Base-by-base conservation (phyloP, 2,329 filamentous ascomycete species). In the Leptographium procerum region DNA sequence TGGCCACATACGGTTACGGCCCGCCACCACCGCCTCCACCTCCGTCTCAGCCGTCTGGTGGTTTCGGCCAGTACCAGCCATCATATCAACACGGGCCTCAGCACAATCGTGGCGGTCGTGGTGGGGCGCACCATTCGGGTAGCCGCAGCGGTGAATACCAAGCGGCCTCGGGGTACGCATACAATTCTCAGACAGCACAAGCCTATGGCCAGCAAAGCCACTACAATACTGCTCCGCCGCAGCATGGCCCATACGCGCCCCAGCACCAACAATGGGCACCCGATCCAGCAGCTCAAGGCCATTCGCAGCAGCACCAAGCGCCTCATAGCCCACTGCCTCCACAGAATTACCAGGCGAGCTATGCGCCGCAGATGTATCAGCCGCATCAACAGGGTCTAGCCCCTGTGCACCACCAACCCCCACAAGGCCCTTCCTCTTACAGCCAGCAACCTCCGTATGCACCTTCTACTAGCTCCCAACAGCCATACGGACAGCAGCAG, bases 331-430 rank as follows among this genome's bases (percentile, higher is more conserved):
- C 75, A 47, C 69, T 83, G 36, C 74, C 79, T 55, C 70, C 77
- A 34, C 72, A 77, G 61, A 80, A 79, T 64, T 83, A 83, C 64
- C 81, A 83, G 63, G 79, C 79, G 36, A 82, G 80, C 68, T 84
- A 82, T 66, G 75, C 80, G 45, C 77, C 77, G 47, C 82, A 83
- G 64, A 68, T 73, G 10, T 84, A 83, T 59, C 67, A 72, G 34
- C 68, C 69, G 22, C 71, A 70, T 40, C 69, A 69, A 52, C 71
- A 68, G 64, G 71, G 74, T 62, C 71, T 68, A 55, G 59, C 65
- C 3, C 52, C 58, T 40, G 48, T 56, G n/a, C 60, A 62, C 26
- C 61, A 58, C 11, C 59, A 58, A 36, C 14, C 51, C 10, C 36
- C 47, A 4, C 60, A 50, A 14, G 47, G 54, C 16, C 55, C 69